Percentiles rank a stretch among this genome's conserved stretches.
These are phyloP conservation scores for Alternaria dauci DNA, from an alignment of 2,329 filamentous ascomycete species.

Conservation along the genomic window DNA sequence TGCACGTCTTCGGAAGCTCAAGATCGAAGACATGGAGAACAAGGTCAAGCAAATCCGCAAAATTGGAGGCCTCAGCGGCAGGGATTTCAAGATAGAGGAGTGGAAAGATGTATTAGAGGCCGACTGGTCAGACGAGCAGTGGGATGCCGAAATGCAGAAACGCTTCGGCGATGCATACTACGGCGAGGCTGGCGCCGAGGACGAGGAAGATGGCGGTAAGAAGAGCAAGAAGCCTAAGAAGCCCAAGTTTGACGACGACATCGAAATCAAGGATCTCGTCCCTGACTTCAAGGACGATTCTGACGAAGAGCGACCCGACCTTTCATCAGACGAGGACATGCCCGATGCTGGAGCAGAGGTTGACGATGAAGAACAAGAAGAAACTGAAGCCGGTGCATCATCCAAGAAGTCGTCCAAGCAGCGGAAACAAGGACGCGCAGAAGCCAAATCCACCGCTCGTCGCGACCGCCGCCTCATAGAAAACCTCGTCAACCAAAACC, in stretches of 20 bases:
- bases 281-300: conserved; percentile 81
- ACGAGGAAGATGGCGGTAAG: conserved; percentile 47
- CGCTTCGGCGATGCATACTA: conserved; percentile 94
- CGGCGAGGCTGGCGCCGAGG: conserved; percentile 66
- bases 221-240: conserved; percentile 72
- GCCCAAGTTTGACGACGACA: conserved; percentile 94
- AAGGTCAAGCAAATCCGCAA: conserved; percentile 90
- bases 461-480: conserved; percentile 85
- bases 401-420: conserved; percentile 56
- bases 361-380: conserved; percentile 34
- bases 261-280: conserved; percentile 92
- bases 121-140: conserved; percentile 86
- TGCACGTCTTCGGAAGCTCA: conserved; percentile 82
- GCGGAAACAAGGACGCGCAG: conserved; percentile 57
- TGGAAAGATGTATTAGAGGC: conserved; percentile 87
- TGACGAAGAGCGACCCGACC: conserved; percentile 77
- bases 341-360: conserved; percentile 55
- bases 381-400: conserved; percentile 22
- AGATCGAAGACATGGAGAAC: conserved; percentile 87
- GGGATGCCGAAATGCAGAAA: conserved; percentile 89
- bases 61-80: conserved; percentile 79
- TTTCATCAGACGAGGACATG: conserved; percentile 61
- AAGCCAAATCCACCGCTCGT: conserved; percentile 75
- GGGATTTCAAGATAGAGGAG: conserved; percentile 74
- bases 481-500: conserved; percentile 80